Evolutionary conservation across 2,329 filamentous ascomycete genomes (phyloP).

Genomic region (Calonectria leucothoes): DNA sequence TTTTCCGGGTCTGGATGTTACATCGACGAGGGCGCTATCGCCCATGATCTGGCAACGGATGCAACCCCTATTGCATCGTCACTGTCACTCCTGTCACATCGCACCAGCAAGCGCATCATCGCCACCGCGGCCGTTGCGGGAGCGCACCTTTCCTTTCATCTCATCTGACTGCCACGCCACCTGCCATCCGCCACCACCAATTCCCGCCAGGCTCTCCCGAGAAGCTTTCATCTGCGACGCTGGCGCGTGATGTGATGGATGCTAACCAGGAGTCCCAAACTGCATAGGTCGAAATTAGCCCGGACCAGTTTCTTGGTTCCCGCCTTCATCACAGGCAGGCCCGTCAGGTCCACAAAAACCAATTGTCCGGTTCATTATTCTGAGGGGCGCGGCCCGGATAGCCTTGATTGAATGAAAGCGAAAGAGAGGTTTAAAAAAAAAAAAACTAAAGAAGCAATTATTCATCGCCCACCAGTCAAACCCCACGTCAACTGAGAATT

Average conservation of each 20-base stretch:
- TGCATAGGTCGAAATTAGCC: slow-evolving; percentile 23
- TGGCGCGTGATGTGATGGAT: slow-evolving; percentile 26
- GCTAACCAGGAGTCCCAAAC: slow-evolving; percentile 21
- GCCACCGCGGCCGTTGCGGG: not conserved
- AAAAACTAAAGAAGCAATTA: slow-evolving; percentile 23
- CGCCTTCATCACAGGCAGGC: slow-evolving; percentile 20
- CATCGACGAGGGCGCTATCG: slow-evolving; percentile 10
- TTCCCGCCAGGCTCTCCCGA: not conserved
- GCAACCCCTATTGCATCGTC: slow-evolving; percentile 1
- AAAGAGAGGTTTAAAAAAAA: not conserved
- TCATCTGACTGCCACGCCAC: slow-evolving; percentile 22
- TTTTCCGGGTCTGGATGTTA: not conserved
- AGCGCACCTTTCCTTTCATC: slow-evolving; percentile 1
- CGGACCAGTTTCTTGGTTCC: slow-evolving; percentile 22
- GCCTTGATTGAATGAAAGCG: not conserved
- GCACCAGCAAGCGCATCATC: not conserved
- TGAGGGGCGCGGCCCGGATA: slow-evolving; percentile 32
- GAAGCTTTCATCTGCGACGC: slow-evolving; percentile 22
- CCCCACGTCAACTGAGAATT: slow-evolving; percentile 15
- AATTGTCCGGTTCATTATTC: slow-evolving; percentile 28
- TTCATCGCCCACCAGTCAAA: not conserved
- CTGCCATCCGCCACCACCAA: not conserved
- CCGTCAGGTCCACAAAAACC: slow-evolving; percentile 24
- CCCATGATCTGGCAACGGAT: slow-evolving; percentile 12
- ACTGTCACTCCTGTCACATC: not conserved